Conservation (phyloP, 2,329 filamentous ascomycete species). For the Madurella fahalii region DNA sequence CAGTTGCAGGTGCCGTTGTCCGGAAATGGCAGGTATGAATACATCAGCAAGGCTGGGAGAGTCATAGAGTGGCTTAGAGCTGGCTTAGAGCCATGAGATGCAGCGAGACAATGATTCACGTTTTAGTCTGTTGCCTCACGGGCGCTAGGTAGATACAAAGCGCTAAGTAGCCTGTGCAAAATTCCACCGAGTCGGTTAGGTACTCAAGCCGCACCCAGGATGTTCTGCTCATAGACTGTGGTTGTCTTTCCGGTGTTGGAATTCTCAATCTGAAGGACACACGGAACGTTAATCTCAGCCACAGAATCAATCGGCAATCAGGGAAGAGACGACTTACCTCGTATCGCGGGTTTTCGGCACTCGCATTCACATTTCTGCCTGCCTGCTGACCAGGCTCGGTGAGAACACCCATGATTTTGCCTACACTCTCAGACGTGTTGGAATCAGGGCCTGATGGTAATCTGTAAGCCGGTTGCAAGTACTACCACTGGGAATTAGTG, state of each 20-base stretch:
- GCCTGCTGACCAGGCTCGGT: conserved; percentile 32
- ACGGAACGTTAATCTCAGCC: neutral
- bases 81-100: no score
- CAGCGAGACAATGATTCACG: no score
- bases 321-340: conserved; percentile 28
- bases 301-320: neutral
- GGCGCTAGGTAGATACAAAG: no score
- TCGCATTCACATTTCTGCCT: conserved; percentile 35
- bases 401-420: conserved; percentile 34
- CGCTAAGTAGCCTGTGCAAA: no score
- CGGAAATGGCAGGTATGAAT: no score
- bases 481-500: neutral
- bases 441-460: conserved; percentile 33
- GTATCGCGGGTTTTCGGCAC: conserved; percentile 34
- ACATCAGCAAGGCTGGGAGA: no score
- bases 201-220: conserved; percentile 22
- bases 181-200: no score
- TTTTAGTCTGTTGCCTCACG: no score
- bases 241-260: conserved; percentile 32
- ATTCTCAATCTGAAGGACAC: conserved; percentile 29
- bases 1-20: no score
- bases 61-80: no score
- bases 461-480: neutral
- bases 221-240: conserved; percentile 31
- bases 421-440: conserved; percentile 36